A percentile compares a stretch with the other conserved stretches of the same genome.
phyloP scores from a whole-genome alignment of 352 stramenopile genomes.

The Phytophthora hibernalis region DNA sequence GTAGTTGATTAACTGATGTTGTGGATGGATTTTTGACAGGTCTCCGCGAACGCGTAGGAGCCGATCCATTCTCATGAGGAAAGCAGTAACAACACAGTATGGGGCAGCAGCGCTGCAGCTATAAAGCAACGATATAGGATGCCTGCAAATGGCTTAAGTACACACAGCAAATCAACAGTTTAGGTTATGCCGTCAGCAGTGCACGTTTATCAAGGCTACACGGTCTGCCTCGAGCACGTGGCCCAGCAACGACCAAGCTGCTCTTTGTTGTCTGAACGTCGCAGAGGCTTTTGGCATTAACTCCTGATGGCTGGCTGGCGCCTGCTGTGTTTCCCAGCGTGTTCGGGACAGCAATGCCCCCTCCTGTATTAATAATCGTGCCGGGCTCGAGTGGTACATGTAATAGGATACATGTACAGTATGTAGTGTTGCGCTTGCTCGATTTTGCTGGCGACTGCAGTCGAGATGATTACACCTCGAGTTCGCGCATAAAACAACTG shows the following conservation, averaged over 20 bases:
- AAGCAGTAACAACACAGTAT: slow-evolving; percentile 15
- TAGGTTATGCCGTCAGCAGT: slow-evolving; percentile 25
- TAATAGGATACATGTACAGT: no score
- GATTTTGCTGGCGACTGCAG: neutral
- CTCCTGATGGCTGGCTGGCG: neutral
- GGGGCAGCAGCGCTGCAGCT: slow-evolving; percentile 2
- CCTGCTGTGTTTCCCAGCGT: slow-evolving; percentile 16
- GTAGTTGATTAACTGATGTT: slow-evolving; percentile 25
- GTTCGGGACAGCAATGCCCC: slow-evolving; percentile 15
- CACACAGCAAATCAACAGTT: slow-evolving; percentile 37
- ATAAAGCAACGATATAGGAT: slow-evolving; percentile 41
- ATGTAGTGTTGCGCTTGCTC: no score
- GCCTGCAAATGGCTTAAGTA: slow-evolving; percentile 44
- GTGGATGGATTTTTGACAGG: slow-evolving; percentile 37
- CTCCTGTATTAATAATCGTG: no score
- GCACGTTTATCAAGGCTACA: neutral
- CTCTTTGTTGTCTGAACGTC: slow-evolving; percentile 15
- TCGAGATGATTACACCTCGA: neutral
- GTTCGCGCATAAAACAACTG: neutral
- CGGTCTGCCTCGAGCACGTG: slow-evolving; percentile 7
- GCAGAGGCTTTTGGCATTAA: slow-evolving; percentile 10
- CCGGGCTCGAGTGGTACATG: no score
- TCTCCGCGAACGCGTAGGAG: slow-evolving; percentile 37
- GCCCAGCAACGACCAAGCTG: neutral
- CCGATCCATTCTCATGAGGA: slow-evolving; percentile 18